phyloP scores from a whole-genome alignment of 1,284 basidiomycete species.

The Cutaneotrichosporon curvatum region DNA sequence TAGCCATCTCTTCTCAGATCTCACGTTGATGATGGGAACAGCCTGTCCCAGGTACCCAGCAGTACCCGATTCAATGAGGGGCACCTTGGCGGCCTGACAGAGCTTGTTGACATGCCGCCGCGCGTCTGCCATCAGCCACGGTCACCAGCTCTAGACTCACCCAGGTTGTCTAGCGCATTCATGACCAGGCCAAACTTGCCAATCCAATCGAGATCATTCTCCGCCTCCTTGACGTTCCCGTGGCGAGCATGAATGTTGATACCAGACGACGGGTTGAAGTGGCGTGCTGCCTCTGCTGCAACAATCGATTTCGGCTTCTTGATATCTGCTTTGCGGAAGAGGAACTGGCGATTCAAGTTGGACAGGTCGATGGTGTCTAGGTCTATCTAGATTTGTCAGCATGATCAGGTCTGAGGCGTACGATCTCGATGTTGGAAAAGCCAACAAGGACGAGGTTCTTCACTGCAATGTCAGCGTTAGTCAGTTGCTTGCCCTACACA shows the following conservation, averaged over 20 bases:
- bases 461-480: slow-evolving; percentile 51
- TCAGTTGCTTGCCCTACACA: slow-evolving; percentile 55
- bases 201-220: slow-evolving; percentile 89
- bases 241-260: slow-evolving; percentile 83
- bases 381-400: slow-evolving; percentile 58
- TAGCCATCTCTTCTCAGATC: neutral
- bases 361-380: slow-evolving; percentile 98
- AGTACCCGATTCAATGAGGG: slow-evolving; percentile 92
- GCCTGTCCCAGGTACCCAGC: slow-evolving; percentile 83
- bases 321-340: slow-evolving; percentile 96
- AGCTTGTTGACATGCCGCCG: slow-evolving; percentile 92
- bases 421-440: slow-evolving; percentile 78
- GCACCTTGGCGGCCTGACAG: slow-evolving; percentile 85
- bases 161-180: slow-evolving; percentile 93
- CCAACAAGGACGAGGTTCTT: slow-evolving; percentile 94
- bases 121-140: slow-evolving; percentile 54
- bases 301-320: slow-evolving; percentile 94
- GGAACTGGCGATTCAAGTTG: slow-evolving; percentile 94
- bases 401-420: slow-evolving; percentile 16
- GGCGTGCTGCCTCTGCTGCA: slow-evolving; percentile 76
- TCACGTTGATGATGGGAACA: slow-evolving; percentile 52
- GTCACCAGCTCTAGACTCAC: slow-evolving; percentile 47
- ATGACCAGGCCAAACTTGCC: slow-evolving; percentile 83
- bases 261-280: slow-evolving; percentile 70
- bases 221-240: slow-evolving; percentile 89